Percentiles rank a stretch among this genome's conserved stretches.
Conservation (phyloP, 768 basidiomycete species). For the Infundibulicybe gibba region DNA sequence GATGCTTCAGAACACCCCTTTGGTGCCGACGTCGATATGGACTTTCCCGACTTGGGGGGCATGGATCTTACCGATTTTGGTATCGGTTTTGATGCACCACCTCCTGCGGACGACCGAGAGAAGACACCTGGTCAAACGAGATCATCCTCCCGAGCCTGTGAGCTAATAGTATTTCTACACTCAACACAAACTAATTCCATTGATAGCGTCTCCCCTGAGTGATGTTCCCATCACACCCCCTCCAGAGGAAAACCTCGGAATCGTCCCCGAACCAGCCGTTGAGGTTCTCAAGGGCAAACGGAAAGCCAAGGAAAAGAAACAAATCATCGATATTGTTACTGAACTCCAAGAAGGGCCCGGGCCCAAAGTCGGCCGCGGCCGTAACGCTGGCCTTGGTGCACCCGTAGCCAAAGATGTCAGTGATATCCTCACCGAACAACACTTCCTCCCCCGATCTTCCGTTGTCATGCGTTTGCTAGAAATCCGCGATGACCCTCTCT, state of each 20-base stretch:
- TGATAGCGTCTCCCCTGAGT: constrained; percentile 63
- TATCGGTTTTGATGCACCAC: constrained; percentile 63
- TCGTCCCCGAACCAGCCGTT: constrained; percentile 38
- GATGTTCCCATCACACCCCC: constrained; percentile 79
- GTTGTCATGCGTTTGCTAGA: constrained; percentile 83
- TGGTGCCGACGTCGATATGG: constrained; percentile 45
- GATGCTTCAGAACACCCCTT: constrained; percentile 68
- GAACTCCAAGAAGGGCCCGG: constrained; percentile 72
- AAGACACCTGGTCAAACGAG: constrained; percentile 59
- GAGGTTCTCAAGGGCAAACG: constrained; percentile 39
- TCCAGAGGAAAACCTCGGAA: constrained; percentile 48
- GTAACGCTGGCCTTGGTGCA: constrained; percentile 45
- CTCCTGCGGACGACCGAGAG: constrained; percentile 34
- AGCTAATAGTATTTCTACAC: constrained; percentile 14
- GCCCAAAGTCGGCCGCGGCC: constrained; percentile 51
- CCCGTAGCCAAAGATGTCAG: constrained; percentile 57
- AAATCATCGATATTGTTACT: constrained; percentile 87
- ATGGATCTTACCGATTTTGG: constrained; percentile 61
- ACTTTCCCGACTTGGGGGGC: constrained; percentile 51
- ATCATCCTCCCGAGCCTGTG: constrained; percentile 68
- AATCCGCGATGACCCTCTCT: constrained; percentile 79
- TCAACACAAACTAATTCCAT: not conserved
- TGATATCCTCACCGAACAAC: constrained; percentile 74
- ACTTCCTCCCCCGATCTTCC: constrained; percentile 81
- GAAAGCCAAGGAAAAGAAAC: constrained; percentile 72